Percentiles rank a stretch among this genome's conserved stretches.
These are phyloP conservation scores for Porogramme epimiltina DNA, from an alignment of 1,284 basidiomycete species.

Conservation along the genomic window DNA sequence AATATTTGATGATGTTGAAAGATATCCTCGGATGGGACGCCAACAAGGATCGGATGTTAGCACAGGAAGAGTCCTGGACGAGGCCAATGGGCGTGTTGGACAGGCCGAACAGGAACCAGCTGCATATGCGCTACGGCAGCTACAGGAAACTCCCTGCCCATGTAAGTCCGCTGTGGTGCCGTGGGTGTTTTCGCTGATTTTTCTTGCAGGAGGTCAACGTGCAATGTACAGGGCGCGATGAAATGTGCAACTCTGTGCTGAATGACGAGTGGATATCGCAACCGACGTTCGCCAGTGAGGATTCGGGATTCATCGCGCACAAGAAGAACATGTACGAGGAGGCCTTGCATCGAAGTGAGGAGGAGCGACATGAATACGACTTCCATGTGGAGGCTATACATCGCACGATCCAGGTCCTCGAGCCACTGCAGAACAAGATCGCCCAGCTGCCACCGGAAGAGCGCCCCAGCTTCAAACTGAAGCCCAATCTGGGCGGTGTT, in stretches of 20 bases:
- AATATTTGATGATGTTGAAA: slow-evolving; percentile 85
- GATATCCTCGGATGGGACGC: slow-evolving; percentile 92
- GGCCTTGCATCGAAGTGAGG: slow-evolving; percentile 95
- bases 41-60: slow-evolving; percentile 56
- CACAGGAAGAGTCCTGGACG: slow-evolving; percentile 45
- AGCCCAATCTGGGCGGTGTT: slow-evolving; percentile 87
- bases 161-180: slow-evolving; percentile 46
- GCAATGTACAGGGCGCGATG: slow-evolving; percentile 92
- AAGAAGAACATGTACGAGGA: slow-evolving; percentile 98
- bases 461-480: slow-evolving; percentile 83
- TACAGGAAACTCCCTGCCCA: slow-evolving; percentile 85
- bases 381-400: slow-evolving; percentile 98
- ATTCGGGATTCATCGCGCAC: slow-evolving; percentile 87
- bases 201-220: slow-evolving; percentile 79
- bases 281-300: slow-evolving; percentile 93
- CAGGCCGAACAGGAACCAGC: slow-evolving; percentile 58
- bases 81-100: slow-evolving; percentile 40
- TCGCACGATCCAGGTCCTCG: slow-evolving; percentile 89
- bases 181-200: slow-evolving; percentile 4
- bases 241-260: slow-evolving; percentile 95
- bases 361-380: slow-evolving; percentile 98
- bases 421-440: slow-evolving; percentile 92
- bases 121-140: slow-evolving; percentile 74
- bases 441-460: slow-evolving; percentile 83
- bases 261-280: slow-evolving; percentile 98